These are phyloP conservation scores for Cucurbita moschata DNA, from an alignment of 306 rosid genomes.

Conservation along the genomic window DNA sequence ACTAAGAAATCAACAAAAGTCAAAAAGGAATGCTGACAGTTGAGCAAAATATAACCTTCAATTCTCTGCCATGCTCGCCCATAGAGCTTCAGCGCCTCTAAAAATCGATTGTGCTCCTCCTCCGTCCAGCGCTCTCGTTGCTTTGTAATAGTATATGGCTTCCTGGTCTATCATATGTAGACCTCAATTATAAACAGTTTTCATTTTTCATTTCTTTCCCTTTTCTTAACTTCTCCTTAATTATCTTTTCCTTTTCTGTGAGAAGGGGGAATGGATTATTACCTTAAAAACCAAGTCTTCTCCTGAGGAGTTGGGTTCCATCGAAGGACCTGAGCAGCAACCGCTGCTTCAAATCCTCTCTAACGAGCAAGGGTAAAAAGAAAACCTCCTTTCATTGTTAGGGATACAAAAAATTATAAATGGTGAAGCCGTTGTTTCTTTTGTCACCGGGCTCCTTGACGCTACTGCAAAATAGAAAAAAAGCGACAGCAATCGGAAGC, in stretches of 20 bases:
- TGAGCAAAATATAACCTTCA: slow-evolving; percentile 46
- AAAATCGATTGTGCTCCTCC: slow-evolving; percentile 84
- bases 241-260: not conserved
- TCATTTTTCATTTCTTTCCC: not conserved
- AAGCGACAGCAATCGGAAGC: slow-evolving; percentile 59
- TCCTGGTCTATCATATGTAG: slow-evolving; percentile 51
- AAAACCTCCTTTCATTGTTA: slow-evolving; percentile 29
- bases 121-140: slow-evolving; percentile 99
- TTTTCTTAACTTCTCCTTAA: not conserved
- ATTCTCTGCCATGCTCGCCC: slow-evolving; percentile 99
- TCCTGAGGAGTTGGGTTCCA: slow-evolving; percentile 70
- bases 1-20: slow-evolving; percentile 9
- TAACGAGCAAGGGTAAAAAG: slow-evolving; percentile 33
- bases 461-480: slow-evolving; percentile 72
- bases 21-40: not conserved
- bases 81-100: slow-evolving; percentile 84
- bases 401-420: slow-evolving; percentile 22
- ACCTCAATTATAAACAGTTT: slow-evolving; percentile 5
- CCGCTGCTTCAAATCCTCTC: slow-evolving; percentile 90
- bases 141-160: slow-evolving; percentile 91
- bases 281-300: slow-evolving; percentile 80
- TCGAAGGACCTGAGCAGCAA: slow-evolving; percentile 31
- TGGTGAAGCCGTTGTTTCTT: slow-evolving; percentile 37
- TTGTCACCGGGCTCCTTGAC: slow-evolving; percentile 23
- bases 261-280: not conserved